These are phyloP conservation scores for Raffaelea arxii DNA, from an alignment of 2,329 filamentous ascomycete genomes.

Conservation along the genomic window DNA sequence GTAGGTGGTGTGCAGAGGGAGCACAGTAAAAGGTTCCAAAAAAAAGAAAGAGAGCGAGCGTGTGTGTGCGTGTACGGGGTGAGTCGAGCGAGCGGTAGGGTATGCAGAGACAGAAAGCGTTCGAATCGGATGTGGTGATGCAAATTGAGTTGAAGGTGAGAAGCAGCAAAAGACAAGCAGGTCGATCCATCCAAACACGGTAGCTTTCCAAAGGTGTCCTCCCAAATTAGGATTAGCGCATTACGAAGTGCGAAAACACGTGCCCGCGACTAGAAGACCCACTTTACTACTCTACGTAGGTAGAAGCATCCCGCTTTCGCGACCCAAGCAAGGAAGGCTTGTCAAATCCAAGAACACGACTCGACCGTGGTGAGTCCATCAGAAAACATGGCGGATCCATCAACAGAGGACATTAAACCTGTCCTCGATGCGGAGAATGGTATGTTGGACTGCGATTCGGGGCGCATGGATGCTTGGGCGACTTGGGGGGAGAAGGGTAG, in stretches of 20 bases:
- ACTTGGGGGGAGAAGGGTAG: background rate
- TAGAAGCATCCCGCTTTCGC: background rate
- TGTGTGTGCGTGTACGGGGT: too few relatives aligned
- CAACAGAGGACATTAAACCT: background rate
- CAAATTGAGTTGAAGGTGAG: background rate
- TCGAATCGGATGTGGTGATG: background rate
- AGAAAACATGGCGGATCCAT: background rate
- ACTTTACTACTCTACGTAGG: too few relatives aligned
- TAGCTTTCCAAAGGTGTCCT: constrained; percentile 1
- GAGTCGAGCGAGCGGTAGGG: too few relatives aligned
- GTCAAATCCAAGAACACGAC: too few relatives aligned
- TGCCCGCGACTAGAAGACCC: too few relatives aligned
- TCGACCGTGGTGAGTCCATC: background rate
- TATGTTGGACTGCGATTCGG: background rate
- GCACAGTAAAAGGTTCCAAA: background rate
- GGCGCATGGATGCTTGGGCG: too few relatives aligned
- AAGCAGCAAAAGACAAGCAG: background rate
- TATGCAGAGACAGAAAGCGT: too few relatives aligned
- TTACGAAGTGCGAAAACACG: too few relatives aligned
- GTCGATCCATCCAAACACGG: too few relatives aligned
- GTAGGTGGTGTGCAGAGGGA: background rate
- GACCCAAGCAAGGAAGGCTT: background rate
- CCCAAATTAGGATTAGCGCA: background rate
- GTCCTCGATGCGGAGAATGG: background rate
- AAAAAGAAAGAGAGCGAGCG: background rate